Conservation (phyloP, 331 rosid species). For the Rosa hybrid region DNA sequence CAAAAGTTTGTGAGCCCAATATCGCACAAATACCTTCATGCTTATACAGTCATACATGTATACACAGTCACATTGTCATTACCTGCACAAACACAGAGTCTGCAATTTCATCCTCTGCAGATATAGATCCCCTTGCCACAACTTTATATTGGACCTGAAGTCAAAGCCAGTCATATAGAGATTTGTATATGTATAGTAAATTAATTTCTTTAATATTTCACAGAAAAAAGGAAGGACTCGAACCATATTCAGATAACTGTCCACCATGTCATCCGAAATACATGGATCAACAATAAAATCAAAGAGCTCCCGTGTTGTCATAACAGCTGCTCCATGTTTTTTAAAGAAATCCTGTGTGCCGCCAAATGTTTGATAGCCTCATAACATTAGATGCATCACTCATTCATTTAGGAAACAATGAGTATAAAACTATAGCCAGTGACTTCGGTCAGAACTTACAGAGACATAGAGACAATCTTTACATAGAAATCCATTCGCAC, state of each 20-base stretch:
- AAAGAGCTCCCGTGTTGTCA: constrained; percentile 78
- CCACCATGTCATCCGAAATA: constrained; percentile 70
- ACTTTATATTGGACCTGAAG: constrained; percentile 64
- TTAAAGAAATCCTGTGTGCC: constrained; percentile 69
- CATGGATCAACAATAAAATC: constrained; percentile 82
- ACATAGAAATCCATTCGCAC: constrained; percentile 70
- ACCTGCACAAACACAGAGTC: constrained; percentile 58
- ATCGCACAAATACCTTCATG: neutral
- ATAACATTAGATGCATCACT: neutral
- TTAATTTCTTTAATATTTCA: constrained; percentile 10
- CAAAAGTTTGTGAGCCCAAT: neutral
- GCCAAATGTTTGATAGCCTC: constrained; percentile 8
- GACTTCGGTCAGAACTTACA: constrained; percentile 38
- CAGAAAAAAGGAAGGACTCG: constrained; percentile 1
- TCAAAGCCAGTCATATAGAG: constrained; percentile 6
- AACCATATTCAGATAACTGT: constrained; percentile 81
- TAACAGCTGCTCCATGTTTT: constrained; percentile 81
- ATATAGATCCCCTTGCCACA: constrained; percentile 36
- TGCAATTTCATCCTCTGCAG: too few relatives aligned
- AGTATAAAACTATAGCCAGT: neutral
- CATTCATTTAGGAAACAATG: too few relatives aligned
- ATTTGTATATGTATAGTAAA: neutral
- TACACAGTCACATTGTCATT: neutral
- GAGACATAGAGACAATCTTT: constrained; percentile 76
- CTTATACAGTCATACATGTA: neutral